These are phyloP conservation scores for Phytopythium cucurbitacearum DNA, from an alignment of 352 stramenopile species.

Conservation along the genomic window DNA sequence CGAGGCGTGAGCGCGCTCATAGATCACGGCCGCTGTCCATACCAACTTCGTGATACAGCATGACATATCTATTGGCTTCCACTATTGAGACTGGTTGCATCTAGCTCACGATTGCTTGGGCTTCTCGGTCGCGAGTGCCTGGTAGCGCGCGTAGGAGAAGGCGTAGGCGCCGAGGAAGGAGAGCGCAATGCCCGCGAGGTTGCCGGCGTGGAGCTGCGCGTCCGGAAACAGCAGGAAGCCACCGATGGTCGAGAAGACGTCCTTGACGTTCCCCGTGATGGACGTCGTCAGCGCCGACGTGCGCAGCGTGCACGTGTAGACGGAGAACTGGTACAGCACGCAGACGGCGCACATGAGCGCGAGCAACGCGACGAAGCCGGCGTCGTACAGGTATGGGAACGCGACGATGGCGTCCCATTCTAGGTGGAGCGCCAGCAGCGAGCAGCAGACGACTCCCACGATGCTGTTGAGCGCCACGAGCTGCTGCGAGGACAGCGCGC, in stretches of 20 bases:
- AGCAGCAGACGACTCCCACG: conserved; percentile 41
- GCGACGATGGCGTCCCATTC: conserved; percentile 34
- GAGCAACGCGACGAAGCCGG: conserved; percentile 26
- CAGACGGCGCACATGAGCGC: conserved; percentile 60
- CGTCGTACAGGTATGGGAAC: conserved; percentile 23
- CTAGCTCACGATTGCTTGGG: conserved; percentile 4
- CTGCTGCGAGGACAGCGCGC: conserved; percentile 34
- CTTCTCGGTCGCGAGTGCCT: conserved; percentile 19
- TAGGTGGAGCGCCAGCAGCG: conserved; percentile 27
- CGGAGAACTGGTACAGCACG: conserved; percentile 70
- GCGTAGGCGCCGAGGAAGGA: conserved; percentile 68
- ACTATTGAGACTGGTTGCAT: background rate
- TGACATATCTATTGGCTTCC: background rate
- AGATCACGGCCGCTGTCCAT: no score
- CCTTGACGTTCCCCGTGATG: conserved; percentile 75
- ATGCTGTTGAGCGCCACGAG: conserved; percentile 58
- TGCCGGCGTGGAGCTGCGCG: conserved; percentile 30
- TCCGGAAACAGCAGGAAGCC: conserved; percentile 62
- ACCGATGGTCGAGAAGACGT: conserved; percentile 54
- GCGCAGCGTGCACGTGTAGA: conserved; percentile 61
- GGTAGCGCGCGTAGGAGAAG: conserved; percentile 73
- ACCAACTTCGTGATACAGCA: no score
- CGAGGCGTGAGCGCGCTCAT: conserved; percentile 17
- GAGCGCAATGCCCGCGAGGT: conserved; percentile 51
- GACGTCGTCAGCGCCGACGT: conserved; percentile 73